Base-by-base conservation (phyloP, 2,329 filamentous ascomycete species). In the Colletotrichum eremochloae region DNA sequence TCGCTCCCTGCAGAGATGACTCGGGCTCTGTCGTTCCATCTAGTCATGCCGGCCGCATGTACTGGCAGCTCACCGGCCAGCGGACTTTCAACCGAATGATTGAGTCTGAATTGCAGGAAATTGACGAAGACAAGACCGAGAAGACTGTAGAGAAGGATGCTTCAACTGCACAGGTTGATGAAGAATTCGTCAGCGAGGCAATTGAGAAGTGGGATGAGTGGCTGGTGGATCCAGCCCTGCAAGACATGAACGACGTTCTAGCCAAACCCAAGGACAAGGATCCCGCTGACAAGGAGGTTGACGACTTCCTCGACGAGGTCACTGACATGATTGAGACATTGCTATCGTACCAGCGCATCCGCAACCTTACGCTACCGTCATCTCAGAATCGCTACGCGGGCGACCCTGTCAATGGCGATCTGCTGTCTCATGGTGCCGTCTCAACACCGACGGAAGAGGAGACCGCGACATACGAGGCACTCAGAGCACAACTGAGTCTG, bases 291-390 rank as follows among this genome's bases (percentile, higher is more conserved):
- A 72, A 73, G 55, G 64, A 69, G 40, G 62, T 63, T 24, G 72
- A 72, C 20, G 72, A 72, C 63, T 84, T 94, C 50, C 86, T 96
- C 36, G 86, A 90, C 70, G 91, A 94, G 56, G 92, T 95, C 44
- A 93, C 92, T 1, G 92, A 94, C 77, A 84, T 95, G 75, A 89
- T 96, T 63, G 90, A 94, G 79, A 94, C 92, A 1, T 84, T 96
- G 12, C 87, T 93, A 29, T 96, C 93, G 0, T 92, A 94, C 79
- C 93, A 96, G 82, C 89, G 92, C 74, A 95, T 94, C 79, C 92
- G 93, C 72, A 93, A 94, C 77, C 86, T 93, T 56, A 90, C 90
- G 2, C 81, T 94, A 31, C 89, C 90, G 12, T 91, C 88, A 68
- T 90, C 90, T 69, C 88, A 91, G 76, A 89, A 87, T 75, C 86